Percentiles rank a stretch among this genome's conserved stretches.
phyloP scores from a whole-genome alignment of 257 asterid genomes.

The Solanum rostratum region DNA sequence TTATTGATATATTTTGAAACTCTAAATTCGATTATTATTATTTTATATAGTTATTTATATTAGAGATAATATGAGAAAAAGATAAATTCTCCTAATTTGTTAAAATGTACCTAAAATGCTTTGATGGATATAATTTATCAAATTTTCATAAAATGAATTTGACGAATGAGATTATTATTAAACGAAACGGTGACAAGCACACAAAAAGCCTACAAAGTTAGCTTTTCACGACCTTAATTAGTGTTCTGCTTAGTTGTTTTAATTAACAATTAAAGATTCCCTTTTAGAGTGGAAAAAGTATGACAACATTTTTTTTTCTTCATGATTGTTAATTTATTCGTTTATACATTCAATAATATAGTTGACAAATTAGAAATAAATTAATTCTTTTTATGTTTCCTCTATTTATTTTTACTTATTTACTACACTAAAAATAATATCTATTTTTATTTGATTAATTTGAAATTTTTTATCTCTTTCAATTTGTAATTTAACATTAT shows the following conservation, averaged over 20 bases:
- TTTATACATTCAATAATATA: too few relatives aligned
- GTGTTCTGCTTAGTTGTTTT: not conserved
- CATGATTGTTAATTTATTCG: not conserved
- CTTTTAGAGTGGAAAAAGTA: not conserved
- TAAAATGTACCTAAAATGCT: not conserved
- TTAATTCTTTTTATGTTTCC: too few relatives aligned
- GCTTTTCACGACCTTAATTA: not conserved
- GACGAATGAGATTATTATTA: too few relatives aligned
- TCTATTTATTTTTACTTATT: too few relatives aligned
- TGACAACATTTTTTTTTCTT: not conserved
- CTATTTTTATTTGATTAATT: too few relatives aligned
- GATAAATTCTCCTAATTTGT: not conserved
- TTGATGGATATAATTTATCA: not conserved
- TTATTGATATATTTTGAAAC: too few relatives aligned
- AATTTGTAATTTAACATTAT: too few relatives aligned
- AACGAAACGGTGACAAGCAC: not conserved
- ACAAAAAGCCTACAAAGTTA: not conserved
- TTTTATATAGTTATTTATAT: too few relatives aligned
- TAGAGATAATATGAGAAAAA: too few relatives aligned
- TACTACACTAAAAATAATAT: not conserved
- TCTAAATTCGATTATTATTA: too few relatives aligned
- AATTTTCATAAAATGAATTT: not conserved
- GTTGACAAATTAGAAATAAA: not conserved
- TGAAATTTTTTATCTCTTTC: too few relatives aligned
- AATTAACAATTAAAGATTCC: not conserved